Evolutionary conservation across 805 yeast genomes (phyloP).

Genomic region (Kluyveromyces aestuarii): DNA sequence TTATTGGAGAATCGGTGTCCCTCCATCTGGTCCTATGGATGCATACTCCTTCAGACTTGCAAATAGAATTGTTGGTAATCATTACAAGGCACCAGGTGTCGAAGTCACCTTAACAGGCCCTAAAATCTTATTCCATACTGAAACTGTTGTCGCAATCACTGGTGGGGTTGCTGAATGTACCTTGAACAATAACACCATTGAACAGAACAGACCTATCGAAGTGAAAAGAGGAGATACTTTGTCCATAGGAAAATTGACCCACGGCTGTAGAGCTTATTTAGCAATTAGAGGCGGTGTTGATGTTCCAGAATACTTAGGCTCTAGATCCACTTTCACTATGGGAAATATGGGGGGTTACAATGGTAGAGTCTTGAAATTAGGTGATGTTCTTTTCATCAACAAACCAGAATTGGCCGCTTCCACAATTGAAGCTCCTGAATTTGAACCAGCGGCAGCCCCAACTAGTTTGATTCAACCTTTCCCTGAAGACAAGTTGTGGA

Average conservation of each 20-base stretch:
- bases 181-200: slow-evolving; percentile 47
- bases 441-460: slow-evolving; percentile 55
- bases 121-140: slow-evolving; percentile 72
- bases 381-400: slow-evolving; percentile 85
- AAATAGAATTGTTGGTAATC: slow-evolving; percentile 85
- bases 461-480: slow-evolving; percentile 29
- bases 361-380: slow-evolving; percentile 84
- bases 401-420: slow-evolving; percentile 63
- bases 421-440: slow-evolving; percentile 62
- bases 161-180: slow-evolving; percentile 74
- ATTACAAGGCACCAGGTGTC: slow-evolving; percentile 72
- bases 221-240: slow-evolving; percentile 70
- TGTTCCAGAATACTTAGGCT: slow-evolving; percentile 87
- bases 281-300: slow-evolving; percentile 91
- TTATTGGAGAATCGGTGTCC: slow-evolving; percentile 70
- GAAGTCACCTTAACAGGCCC: slow-evolving; percentile 90
- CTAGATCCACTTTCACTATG: slow-evolving; percentile 92
- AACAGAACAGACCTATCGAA: slow-evolving; percentile 64
- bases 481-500: slow-evolving; percentile 44
- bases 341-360: slow-evolving; percentile 91
- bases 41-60: slow-evolving; percentile 82
- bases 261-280: slow-evolving; percentile 85
- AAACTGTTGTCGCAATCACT: slow-evolving; percentile 67
- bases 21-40: slow-evolving; percentile 99
- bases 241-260: slow-evolving; percentile 66